Base-by-base conservation (phyloP, 768 basidiomycete genomes). In the Boletus vinaceobasis region DNA sequence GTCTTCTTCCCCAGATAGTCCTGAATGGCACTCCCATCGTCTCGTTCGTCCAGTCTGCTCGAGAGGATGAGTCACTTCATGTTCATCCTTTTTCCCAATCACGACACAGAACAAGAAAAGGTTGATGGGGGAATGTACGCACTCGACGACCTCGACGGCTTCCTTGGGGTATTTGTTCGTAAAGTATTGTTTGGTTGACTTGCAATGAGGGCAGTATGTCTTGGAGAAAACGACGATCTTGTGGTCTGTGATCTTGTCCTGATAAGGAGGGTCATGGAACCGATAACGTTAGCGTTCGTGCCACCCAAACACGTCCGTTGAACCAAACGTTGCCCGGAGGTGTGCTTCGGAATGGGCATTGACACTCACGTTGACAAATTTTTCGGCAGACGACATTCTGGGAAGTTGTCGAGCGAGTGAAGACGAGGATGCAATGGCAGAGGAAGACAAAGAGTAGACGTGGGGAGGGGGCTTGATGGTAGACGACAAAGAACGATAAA, bases 1-100 rank as follows among this genome's bases (percentile, higher is more conserved):
- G 87, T 88, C 78, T 83, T 86, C 60, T 79, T 51, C 2, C 11
- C 21, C 5, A 93, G 75, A 61, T 90, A 91, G 21, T 70, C 62
- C 65, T 93, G 90, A 52, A 92, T 88, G 0, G 64, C 82, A 17
- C 57, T 17, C 10, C 82, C 87, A 36, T 92, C 84, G 0, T 81
- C 74, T 31, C 72, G 72, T 47, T 75, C 58, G 66, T 90, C 85
- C 45, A 91, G 72, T 65, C 88, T 67, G 14, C 13, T 8, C 31
- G 21, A 27, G 29, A 13, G 7, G 0, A n/a, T 27, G 14, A 39
- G 23, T 14, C 21, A 32, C 5, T 36, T 10, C 33, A 37, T 37
- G 2, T 37, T 37, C 15, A 14, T 45, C 2, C 11, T 8, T 46
- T 33, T n/a, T 15, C 15, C 31, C 8, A 23, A 10, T n/a, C n/a